Base-by-base conservation (phyloP, 1,284 basidiomycete genomes). In the Sporisorium iseilematis-ciliati region DNA sequence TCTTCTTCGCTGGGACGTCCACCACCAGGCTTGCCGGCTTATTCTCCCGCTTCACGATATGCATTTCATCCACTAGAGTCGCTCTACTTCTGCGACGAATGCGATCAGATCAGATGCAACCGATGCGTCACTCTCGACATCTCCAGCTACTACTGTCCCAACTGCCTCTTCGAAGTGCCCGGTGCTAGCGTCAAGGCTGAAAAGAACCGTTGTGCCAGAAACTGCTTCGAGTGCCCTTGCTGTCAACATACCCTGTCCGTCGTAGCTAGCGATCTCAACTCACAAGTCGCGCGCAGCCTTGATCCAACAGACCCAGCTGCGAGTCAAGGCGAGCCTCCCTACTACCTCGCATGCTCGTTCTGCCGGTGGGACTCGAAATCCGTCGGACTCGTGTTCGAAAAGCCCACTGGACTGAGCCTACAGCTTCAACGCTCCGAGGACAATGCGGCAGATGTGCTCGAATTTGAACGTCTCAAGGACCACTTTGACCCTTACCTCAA, bases 81-180 rank as follows among this genome's bases (percentile, higher is more conserved):
- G 21, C 90, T 99, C 18, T 97, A 94, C 87, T 99, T 98, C 86
- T 99, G 97, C 86, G 95, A 97, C 86, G 96, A 98, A 88, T 99
- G 97, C 86, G 95, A 98, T 85, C 91, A 92, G 2, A 90, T 99
- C 45, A 88, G 95, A 59, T 99, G 97, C 84, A 92, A 95, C 82
- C 90, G 91, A 75, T 99, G 97, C 81, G 93, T 97, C 8, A 90
- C 91, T 5, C 88, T 93, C 56, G 97, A 99, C 89, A 92, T 98
- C 83, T 93, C 93, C 82, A 93, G 93, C 57, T 98, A 97, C 86
- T 98, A 93, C 85, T 99, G 97, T 83, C 97, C 97, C 23, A 95
- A 96, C 85, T 99, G 97, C 85, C 88, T 98, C n/a, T 99, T 99
- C 85, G 97, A 99, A 82, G 96, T 99, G 4, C 97, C 96, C 0